Percentiles rank a stretch among this genome's conserved stretches.
phyloP scores from a whole-genome alignment of 106 monocot genomes.

The Ottelia alismoides region DNA sequence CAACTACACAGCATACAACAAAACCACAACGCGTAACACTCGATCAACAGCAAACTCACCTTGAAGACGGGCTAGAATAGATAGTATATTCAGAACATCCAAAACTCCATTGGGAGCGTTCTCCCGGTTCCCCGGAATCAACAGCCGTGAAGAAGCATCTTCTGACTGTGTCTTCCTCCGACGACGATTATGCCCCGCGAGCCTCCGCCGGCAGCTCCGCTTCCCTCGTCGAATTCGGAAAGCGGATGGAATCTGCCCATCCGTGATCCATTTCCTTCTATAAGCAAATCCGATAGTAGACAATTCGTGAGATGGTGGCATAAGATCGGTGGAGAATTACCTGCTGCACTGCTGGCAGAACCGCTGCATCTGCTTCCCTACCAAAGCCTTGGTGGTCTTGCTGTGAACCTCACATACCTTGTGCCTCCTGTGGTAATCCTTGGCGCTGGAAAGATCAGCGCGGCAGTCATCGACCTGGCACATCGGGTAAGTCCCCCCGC shows the following conservation, averaged over 20 bases:
- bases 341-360: constrained; percentile 99
- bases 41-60: no score
- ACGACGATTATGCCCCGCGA: constrained; percentile 86
- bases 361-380: constrained; percentile 84
- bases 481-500: constrained; percentile 45
- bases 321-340: constrained; percentile 17
- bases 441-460: constrained; percentile 63
- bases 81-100: constrained; percentile 54
- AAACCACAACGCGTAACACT: no score
- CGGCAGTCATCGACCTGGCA: constrained; percentile 92
- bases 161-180: constrained; percentile 86
- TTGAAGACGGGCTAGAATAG: constrained; percentile 64
- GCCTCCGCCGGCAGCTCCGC: constrained; percentile 85
- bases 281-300: neutral
- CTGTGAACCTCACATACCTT: constrained; percentile 94
- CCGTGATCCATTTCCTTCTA: neutral
- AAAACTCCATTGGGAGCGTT: constrained; percentile 28
- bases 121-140: constrained; percentile 44
- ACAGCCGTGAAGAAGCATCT: constrained; percentile 43
- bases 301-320: neutral
- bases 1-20: neutral
- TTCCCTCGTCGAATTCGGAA: constrained; percentile 96
- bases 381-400: constrained; percentile 73
- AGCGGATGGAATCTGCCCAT: constrained; percentile 72
- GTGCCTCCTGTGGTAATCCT: constrained; percentile 94